Percentiles rank a stretch among this genome's conserved stretches.
These are phyloP conservation scores for Lenwebbia sp. DNA, from an alignment of 345 rosid species.

Conservation along the genomic window DNA sequence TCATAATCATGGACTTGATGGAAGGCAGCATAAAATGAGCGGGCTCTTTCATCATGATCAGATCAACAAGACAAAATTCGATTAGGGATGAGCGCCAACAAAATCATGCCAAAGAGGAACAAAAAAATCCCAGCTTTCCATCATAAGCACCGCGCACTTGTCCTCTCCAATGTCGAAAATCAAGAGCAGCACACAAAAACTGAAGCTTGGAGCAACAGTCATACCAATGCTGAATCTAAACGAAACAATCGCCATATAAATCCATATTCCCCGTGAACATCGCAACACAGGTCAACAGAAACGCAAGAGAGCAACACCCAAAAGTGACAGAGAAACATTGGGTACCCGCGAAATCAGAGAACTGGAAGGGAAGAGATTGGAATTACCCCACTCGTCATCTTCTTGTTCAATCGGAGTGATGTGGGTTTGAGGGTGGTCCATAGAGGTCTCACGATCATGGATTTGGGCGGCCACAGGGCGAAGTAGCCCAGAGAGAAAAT, in stretches of 20 bases:
- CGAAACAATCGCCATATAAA: background rate
- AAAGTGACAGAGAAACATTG: background rate
- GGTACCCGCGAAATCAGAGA: background rate
- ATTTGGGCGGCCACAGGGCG: conserved; percentile 46
- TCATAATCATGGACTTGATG: background rate
- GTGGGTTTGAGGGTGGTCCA: conserved; percentile 56
- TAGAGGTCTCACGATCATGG: conserved; percentile 62
- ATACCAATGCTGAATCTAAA: background rate
- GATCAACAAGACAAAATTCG: background rate
- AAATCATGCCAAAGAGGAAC: background rate
- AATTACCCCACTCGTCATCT: conserved; percentile 85
- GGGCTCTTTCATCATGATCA: background rate
- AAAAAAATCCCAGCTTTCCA: background rate
- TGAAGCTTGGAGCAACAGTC: background rate
- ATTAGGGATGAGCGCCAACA: background rate
- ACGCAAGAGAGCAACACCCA: background rate
- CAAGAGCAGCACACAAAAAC: background rate
- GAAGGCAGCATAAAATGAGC: background rate
- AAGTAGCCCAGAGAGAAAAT: conserved; percentile 22
- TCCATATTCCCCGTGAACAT: background rate
- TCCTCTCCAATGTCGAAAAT: background rate
- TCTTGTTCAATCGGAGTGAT: conserved; percentile 29
- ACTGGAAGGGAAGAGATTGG: background rate
- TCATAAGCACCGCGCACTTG: background rate
- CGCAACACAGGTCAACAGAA: background rate